Conservation (phyloP, 768 basidiomycete species). For the Russula sp. region DNA sequence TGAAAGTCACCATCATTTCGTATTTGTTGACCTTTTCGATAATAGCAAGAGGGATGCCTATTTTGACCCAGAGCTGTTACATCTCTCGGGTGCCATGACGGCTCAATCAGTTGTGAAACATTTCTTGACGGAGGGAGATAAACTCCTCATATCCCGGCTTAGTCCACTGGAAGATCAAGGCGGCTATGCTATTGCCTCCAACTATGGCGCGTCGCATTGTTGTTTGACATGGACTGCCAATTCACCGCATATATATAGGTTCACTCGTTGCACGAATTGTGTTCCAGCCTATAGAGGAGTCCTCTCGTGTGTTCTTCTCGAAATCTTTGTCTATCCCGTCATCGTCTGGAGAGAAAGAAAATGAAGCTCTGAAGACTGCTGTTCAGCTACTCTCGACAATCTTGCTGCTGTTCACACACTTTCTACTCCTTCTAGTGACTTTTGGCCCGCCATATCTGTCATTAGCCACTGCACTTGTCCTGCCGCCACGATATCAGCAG, state of each 20-base stretch:
- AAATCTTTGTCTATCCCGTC: conserved; percentile 32
- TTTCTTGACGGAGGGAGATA: conserved; percentile 92
- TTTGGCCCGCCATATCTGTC: conserved; percentile 75
- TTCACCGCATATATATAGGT: conserved; percentile 38
- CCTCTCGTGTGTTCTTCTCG: conserved; percentile 84
- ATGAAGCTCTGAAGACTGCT: conserved; percentile 30
- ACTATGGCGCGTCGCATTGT: conserved; percentile 62
- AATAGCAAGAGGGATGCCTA: conserved; percentile 28
- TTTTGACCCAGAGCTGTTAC: conserved; percentile 43
- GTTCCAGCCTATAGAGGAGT: conserved; percentile 95
- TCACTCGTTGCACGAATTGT: conserved; percentile 87
- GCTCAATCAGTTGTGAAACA: conserved; percentile 89
- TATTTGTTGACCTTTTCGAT: background rate
- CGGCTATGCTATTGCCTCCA: conserved; percentile 91
- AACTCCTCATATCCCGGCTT: conserved; percentile 77
- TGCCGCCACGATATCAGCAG: conserved; percentile 59
- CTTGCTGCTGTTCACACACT: conserved; percentile 59
- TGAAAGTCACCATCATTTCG: background rate
- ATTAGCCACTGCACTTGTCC: conserved; percentile 56
- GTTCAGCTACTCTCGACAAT: conserved; percentile 39
- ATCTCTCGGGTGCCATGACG: conserved; percentile 77
- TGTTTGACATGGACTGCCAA: background rate
- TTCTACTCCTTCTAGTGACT: conserved; percentile 61
- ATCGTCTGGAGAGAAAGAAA: background rate
- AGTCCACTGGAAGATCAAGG: conserved; percentile 85